Percentiles rank a stretch among this genome's conserved stretches.
These are phyloP conservation scores for Sugiyamaella boreocaroliniensis DNA, from an alignment of 805 yeast genomes.

Conservation along the genomic window DNA sequence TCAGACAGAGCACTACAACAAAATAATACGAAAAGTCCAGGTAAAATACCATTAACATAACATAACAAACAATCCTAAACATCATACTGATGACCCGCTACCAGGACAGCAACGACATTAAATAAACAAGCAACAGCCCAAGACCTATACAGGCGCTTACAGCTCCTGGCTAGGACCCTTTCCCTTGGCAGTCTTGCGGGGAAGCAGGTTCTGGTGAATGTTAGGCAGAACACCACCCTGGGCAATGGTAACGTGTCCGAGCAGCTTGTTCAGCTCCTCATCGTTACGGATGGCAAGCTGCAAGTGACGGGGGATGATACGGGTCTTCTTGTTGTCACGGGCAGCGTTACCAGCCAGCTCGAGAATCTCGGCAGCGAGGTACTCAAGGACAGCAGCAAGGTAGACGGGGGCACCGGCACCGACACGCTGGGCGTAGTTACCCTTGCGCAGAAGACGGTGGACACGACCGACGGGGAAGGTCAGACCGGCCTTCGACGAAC, in stretches of 20 bases:
- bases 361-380: slow-evolving; percentile 94
- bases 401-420: slow-evolving; percentile 99
- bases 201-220: slow-evolving; percentile 88
- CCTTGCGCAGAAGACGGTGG: slow-evolving; percentile 92
- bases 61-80: slow-evolving; percentile 3
- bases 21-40: background rate
- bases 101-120: slow-evolving; percentile 4
- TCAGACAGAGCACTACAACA: background rate
- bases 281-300: slow-evolving; percentile 98
- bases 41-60: slow-evolving; percentile 1
- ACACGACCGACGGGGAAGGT: slow-evolving; percentile 99
- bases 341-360: slow-evolving; percentile 99
- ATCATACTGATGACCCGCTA: background rate
- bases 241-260: slow-evolving; percentile 91
- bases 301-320: slow-evolving; percentile 98
- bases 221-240: slow-evolving; percentile 99
- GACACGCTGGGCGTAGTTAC: slow-evolving; percentile 96
- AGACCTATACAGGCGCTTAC: slow-evolving; percentile 19
- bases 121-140: slow-evolving; percentile 6
- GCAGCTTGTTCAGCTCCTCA: slow-evolving; percentile 93
- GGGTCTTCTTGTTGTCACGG: slow-evolving; percentile 97
- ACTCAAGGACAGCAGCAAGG: slow-evolving; percentile 94
- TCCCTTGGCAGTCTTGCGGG: slow-evolving; percentile 45
- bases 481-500: slow-evolving; percentile 98
- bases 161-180: slow-evolving; percentile 37